Conservation (phyloP, 2,329 filamentous ascomycete species). For the Arthrinium phaeospermum region DNA sequence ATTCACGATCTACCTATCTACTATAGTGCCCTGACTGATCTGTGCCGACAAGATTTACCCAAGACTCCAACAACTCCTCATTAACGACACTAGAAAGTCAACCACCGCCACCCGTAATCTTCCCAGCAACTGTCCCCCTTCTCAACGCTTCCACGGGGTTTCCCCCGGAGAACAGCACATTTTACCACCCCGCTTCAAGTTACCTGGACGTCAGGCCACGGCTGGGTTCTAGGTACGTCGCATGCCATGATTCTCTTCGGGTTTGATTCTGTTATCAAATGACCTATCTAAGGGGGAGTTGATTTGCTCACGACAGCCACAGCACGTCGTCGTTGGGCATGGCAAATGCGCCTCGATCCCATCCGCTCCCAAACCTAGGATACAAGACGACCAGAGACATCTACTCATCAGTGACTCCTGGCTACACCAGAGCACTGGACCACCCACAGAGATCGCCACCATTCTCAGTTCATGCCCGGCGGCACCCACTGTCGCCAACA, state of each 20-base stretch:
- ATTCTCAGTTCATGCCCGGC: constrained; percentile 53
- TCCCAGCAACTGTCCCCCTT: constrained; percentile 49
- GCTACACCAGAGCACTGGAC: constrained; percentile 53
- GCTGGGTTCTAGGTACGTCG: constrained; percentile 60
- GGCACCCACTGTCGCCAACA: constrained; percentile 59
- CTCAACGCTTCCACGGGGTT: constrained; percentile 55
- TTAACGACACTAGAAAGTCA: constrained; percentile 57
- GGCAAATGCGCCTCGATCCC: constrained; percentile 61
- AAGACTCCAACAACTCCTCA: constrained; percentile 57
- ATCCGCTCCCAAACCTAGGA: constrained; percentile 58
- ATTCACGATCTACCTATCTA: constrained; percentile 36
- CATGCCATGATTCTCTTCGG: not conserved
- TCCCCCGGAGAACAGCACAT: constrained; percentile 54
- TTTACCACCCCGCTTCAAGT: constrained; percentile 53
- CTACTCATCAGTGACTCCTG: constrained; percentile 57
- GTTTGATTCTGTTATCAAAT: constrained; percentile 29
- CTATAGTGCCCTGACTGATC: constrained; percentile 40
- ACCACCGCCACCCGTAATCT: constrained; percentile 57
- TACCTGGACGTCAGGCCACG: constrained; percentile 60
- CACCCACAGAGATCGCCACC: constrained; percentile 58
- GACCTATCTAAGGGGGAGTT: constrained; percentile 25
- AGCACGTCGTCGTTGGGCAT: constrained; percentile 59
- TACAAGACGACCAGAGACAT: constrained; percentile 56
- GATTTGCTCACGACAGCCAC: constrained; percentile 41
- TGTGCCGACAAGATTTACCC: constrained; percentile 56